These are phyloP conservation scores for Nannochloropsis granulata DNA, from an alignment of 108 stramenopile species.

Conservation along the genomic window DNA sequence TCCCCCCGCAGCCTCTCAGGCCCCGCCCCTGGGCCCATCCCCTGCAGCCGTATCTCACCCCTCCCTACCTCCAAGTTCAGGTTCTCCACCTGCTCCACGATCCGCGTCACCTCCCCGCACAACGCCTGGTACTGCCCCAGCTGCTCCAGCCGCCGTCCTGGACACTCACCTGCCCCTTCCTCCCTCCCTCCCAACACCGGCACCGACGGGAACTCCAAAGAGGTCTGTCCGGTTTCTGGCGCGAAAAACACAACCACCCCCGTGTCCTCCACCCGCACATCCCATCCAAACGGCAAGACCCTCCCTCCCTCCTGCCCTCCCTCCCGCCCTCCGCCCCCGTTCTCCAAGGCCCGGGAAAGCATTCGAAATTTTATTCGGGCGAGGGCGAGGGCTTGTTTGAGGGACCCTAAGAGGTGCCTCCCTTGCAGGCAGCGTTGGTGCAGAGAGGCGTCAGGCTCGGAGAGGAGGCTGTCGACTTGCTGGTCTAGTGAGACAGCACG, in stretches of 20 bases:
- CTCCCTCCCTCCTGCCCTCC: background rate
- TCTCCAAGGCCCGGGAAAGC: background rate
- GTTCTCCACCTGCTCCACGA: conserved; percentile 19
- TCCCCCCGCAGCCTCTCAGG: background rate
- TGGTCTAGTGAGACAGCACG: conserved; percentile 54
- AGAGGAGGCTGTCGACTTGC: conserved; percentile 46
- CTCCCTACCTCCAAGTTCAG: background rate
- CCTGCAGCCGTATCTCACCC: background rate
- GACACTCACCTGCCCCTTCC: background rate
- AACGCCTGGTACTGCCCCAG: background rate
- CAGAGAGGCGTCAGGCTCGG: background rate
- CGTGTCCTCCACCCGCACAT: background rate
- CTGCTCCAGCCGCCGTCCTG: background rate
- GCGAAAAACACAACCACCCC: background rate
- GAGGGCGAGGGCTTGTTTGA: background rate
- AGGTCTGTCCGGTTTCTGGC: background rate
- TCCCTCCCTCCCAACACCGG: background rate
- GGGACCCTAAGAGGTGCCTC: background rate
- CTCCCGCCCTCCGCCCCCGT: background rate
- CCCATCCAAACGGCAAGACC: background rate
- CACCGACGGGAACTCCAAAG: background rate
- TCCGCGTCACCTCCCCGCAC: background rate
- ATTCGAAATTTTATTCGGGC: background rate
- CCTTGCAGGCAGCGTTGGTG: background rate
- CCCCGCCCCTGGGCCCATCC: background rate